Conservation (phyloP, 2,329 filamentous ascomycete genomes). For the Cercospora nicotianae region DNA sequence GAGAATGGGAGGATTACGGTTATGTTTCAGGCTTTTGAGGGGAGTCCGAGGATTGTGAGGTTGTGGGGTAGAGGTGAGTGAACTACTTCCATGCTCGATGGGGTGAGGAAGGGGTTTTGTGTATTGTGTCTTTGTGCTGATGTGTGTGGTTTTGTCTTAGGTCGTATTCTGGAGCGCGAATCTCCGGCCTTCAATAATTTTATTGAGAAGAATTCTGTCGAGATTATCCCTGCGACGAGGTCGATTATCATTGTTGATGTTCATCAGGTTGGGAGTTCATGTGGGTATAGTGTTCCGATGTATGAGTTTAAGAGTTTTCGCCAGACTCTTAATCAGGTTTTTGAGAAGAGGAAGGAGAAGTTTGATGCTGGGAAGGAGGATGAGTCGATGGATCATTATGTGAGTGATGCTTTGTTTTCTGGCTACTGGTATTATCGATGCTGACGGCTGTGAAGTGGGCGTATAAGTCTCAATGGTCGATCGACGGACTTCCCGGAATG, state of each 20-base stretch:
- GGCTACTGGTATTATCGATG: neutral
- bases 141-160: constrained; percentile 6
- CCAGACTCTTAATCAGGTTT: constrained; percentile 44
- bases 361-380: constrained; percentile 40
- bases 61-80: constrained; percentile 44
- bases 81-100: too few relatives aligned
- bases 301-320: constrained; percentile 47
- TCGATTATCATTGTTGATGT: constrained; percentile 46
- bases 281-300: constrained; percentile 47
- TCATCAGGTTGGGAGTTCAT: constrained; percentile 47
- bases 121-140: constrained; percentile 34
- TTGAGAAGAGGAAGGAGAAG: constrained; percentile 42
- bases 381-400: constrained; percentile 44
- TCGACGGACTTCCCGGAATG: constrained; percentile 49
- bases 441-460: constrained; percentile 38
- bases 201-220: constrained; percentile 38
- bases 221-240: constrained; percentile 41
- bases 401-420: neutral
- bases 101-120: too few relatives aligned
- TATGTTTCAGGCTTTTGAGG: constrained; percentile 47
- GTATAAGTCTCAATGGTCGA: constrained; percentile 45
- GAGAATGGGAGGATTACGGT: constrained; percentile 49
- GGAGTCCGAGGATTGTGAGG: constrained; percentile 45
- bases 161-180: constrained; percentile 42
- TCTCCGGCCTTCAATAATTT: constrained; percentile 39